Base-by-base conservation (phyloP, 768 basidiomycete species). In the Mrakia frigida region DNA sequence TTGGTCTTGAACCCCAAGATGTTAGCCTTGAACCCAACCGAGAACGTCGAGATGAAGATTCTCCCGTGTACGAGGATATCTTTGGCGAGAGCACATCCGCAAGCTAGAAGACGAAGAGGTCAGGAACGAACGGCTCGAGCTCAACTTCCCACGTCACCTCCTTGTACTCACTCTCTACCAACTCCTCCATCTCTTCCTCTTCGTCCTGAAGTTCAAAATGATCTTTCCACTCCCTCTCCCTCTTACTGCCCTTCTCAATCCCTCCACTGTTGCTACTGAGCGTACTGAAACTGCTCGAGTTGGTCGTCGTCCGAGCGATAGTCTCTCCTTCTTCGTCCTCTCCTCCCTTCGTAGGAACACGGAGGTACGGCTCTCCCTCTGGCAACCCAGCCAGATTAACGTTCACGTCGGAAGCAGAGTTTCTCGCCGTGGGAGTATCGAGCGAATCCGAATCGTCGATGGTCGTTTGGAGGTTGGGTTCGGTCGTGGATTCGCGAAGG, bases 51-150 rank as follows among this genome's bases (percentile, higher is more conserved):
- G 76, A 80, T 41, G 61, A 77, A 80, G 53, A 80, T 75, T 5
- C 80, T 70, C 11, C 80, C 80, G 68, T 80, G 80, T 37, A 80
- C 75, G 76, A 80, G 79, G 59, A 80, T 78, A 14, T 77, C 79
- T 52, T 75, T 74, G n/a, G 78, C 79, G 14, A 80, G 69, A 7
- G 80, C 80, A 46, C 78, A 79, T 37, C 80, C 80, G 33, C 77
- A 78, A 13, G 80, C 79, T 78, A 60, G 53, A 56, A 31, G 60
- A 59, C 33, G 25, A 9, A 67, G n/a, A 63, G 23, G n/a, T 46
- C 35, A 10, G 33, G 13, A 13, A 6, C 3, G 41, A 18, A 28
- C 14, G 33, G 52, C 21, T 31, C 35, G 73, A 56, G 28, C 21
- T 61, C 60, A 28, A 41, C n/a, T n/a, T 16, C 1, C 2, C 16